Evolutionary conservation across 148 eudicot genomes (phyloP).

Genomic region (Suaeda aralocaspica): DNA sequence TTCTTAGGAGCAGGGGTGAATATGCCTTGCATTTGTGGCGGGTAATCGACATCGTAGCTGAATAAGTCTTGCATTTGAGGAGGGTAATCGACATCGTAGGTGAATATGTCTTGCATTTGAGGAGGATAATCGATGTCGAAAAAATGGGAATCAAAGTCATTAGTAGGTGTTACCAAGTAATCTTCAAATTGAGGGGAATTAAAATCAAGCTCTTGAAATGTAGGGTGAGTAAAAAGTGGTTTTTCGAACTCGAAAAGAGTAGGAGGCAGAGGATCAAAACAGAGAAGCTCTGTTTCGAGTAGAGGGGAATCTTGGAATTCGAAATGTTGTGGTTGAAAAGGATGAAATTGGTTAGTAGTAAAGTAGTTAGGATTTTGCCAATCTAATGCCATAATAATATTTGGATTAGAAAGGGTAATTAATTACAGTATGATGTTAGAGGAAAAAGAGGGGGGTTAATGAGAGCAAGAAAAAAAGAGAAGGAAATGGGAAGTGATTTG

Average conservation of each 20-base stretch:
- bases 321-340: conserved; percentile 4
- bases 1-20: no score
- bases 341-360: conserved; percentile 13
- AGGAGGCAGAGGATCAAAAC: conserved; percentile 28
- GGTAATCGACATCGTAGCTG: conserved; percentile 5
- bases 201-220: not conserved
- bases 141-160: not conserved
- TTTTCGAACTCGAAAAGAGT: conserved; percentile 18
- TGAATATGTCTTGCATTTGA: conserved; percentile 13
- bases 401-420: no score
- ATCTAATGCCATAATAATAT: conserved; percentile 25
- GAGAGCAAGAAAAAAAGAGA: conserved; percentile 8
- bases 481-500: not conserved
- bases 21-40: no score
- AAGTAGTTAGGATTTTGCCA: conserved; percentile 16
- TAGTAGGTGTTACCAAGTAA: no score
- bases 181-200: no score
- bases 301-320: not conserved
- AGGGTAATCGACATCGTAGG: not conserved
- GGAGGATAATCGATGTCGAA: conserved; percentile 3
- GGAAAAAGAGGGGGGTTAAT: conserved; percentile 14
- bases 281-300: conserved; percentile 26
- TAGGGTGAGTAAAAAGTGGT: conserved; percentile 10
- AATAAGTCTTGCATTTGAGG: conserved; percentile 5
- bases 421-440: conserved; percentile 6